Percentiles rank a stretch among this genome's conserved stretches.
phyloP scores from a whole-genome alignment of 139 green algal genomes.

The Zygnema circumcarinatum region DNA sequence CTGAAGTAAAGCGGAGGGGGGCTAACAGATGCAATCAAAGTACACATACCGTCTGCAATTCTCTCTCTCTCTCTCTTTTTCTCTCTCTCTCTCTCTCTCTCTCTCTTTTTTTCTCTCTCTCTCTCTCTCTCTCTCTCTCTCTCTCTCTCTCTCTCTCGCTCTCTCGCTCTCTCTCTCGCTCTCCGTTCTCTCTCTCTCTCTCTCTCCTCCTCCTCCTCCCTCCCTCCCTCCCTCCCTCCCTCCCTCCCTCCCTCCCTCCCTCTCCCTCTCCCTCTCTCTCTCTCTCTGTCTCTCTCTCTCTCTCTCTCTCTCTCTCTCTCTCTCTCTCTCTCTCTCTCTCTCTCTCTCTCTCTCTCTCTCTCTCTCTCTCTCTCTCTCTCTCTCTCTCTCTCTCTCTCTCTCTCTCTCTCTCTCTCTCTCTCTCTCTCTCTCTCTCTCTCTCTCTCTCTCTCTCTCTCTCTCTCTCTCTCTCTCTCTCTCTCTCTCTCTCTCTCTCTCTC shows the following conservation, averaged over 20 bases:
- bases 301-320: constrained; percentile 1
- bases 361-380: constrained; percentile 2
- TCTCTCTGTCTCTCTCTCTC: background rate
- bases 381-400: background rate
- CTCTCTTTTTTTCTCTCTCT: too few relatives aligned
- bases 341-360: background rate
- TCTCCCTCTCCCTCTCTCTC: background rate
- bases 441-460: background rate
- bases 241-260: background rate
- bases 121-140: background rate
- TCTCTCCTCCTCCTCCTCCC: background rate
- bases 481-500: background rate
- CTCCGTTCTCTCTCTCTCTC: background rate
- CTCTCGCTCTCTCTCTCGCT: background rate
- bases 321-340: background rate
- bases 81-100: too few relatives aligned
- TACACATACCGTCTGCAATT: too few relatives aligned
- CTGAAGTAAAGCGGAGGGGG: too few relatives aligned
- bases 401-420: background rate
- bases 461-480: background rate
- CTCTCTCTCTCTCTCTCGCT: background rate
- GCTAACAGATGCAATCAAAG: too few relatives aligned
- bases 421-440: background rate
- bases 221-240: background rate
- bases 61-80: too few relatives aligned